Percentiles rank a stretch among this genome's conserved stretches.
Evolutionary conservation across 2,329 filamentous ascomycete species (phyloP).

Genomic region (Leptographium galeiforme): DNA sequence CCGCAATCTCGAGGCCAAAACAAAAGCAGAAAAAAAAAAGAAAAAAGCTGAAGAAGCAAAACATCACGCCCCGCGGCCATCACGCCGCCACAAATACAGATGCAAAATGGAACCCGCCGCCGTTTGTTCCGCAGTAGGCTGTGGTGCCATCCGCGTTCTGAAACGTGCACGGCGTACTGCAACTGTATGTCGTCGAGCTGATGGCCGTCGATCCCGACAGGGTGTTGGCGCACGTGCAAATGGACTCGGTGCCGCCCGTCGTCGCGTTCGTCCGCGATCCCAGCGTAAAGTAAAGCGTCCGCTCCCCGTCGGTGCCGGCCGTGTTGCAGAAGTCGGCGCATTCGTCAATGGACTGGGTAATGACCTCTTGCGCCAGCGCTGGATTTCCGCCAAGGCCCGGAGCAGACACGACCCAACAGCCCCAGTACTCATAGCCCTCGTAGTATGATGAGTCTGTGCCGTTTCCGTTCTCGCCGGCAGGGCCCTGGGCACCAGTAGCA

Average conservation of each 20-base stretch:
- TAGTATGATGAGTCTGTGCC: not conserved
- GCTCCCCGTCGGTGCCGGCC: not conserved
- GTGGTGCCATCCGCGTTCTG: conserved; percentile 1
- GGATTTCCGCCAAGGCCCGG: conserved; percentile 1
- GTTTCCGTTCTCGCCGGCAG: not conserved
- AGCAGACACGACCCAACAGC: conserved; percentile 5
- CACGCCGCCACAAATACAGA: conserved; percentile 2
- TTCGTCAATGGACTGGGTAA: conserved; percentile 7
- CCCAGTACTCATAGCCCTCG: conserved; percentile 4
- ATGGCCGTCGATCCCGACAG: conserved; percentile 4
- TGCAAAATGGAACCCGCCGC: conserved; percentile 2
- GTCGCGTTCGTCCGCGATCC: conserved; percentile 1
- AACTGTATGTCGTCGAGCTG: conserved; percentile 1
- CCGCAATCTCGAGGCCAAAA: no score
- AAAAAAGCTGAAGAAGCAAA: not conserved
- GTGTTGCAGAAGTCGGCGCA: conserved; percentile 7
- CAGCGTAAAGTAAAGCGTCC: conserved; percentile 7
- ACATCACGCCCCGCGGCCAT: not conserved
- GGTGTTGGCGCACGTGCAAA: conserved; percentile 8
- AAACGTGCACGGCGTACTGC: conserved; percentile 5
- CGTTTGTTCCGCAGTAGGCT: conserved; percentile 1
- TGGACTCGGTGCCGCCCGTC: not conserved
- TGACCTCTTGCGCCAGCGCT: conserved; percentile 3
- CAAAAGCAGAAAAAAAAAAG: not conserved
- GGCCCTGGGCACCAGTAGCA: not conserved